A percentile compares a stretch with the other conserved stretches of the same genome.
These are phyloP conservation scores for Penicillium psychrofluorescens DNA, from an alignment of 495 filamentous ascomycete genomes.

Conservation along the genomic window DNA sequence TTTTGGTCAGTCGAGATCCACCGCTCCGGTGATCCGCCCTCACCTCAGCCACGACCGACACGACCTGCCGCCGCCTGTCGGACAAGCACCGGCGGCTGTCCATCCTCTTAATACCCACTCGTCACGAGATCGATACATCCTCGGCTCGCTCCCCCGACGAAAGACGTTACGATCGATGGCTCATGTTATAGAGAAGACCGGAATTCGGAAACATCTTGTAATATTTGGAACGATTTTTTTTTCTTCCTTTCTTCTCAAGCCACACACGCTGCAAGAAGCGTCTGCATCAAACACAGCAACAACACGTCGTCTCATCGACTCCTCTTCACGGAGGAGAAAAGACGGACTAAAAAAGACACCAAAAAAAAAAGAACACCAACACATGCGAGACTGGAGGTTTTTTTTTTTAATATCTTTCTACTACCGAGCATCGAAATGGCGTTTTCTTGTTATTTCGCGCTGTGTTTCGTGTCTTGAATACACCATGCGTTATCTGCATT, in stretches of 20 bases:
- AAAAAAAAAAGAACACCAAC: conserved; percentile 3
- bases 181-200: conserved; percentile 42
- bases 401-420: conserved; percentile 3
- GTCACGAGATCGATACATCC: conserved; percentile 17
- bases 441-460: conserved; percentile 1
- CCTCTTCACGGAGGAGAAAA: neutral
- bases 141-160: conserved; percentile 19
- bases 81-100: too few species aligned
- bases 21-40: too few species aligned
- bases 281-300: conserved; percentile 1
- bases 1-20: too few species aligned
- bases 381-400: conserved; percentile 1
- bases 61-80: too few species aligned
- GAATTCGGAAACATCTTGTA: conserved; percentile 20
- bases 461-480: neutral
- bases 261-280: neutral
- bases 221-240: conserved; percentile 17
- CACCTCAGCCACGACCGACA: too few species aligned
- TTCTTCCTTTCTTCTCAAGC: conserved; percentile 1
- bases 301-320: conserved; percentile 2
- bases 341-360: neutral
- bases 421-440: conserved; percentile 21
- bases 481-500: too few species aligned
- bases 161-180: conserved; percentile 42
- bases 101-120: conserved; percentile 18